Percentiles rank a stretch among this genome's conserved stretches.
Evolutionary conservation across 805 yeast genomes (phyloP).

Genomic region (Zygotorulaspora florentina): DNA sequence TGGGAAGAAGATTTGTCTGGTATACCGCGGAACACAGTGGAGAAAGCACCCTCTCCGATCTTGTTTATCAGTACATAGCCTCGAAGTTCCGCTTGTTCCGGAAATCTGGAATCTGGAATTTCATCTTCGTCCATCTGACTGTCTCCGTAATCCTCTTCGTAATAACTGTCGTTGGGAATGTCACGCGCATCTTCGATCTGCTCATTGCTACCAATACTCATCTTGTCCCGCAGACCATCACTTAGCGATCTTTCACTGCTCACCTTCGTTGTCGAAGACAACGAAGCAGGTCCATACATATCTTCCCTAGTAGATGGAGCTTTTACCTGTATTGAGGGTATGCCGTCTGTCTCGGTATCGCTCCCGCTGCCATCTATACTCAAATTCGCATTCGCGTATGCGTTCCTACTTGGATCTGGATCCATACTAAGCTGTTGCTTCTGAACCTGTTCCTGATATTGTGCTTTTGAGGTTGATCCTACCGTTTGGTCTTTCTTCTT

Average conservation of each 20-base stretch:
- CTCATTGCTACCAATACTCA: slow-evolving; percentile 1
- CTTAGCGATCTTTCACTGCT: slow-evolving; percentile 8
- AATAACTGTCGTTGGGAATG: background rate
- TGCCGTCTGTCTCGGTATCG: background rate
- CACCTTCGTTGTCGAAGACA: slow-evolving; percentile 8
- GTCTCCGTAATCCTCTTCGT: slow-evolving; percentile 17
- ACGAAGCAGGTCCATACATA: slow-evolving; percentile 1
- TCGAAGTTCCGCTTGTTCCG: slow-evolving; percentile 36
- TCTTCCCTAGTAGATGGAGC: background rate
- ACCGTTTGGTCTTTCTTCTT: slow-evolving; percentile 16
- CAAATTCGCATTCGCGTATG: background rate
- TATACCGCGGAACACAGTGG: slow-evolving; percentile 64
- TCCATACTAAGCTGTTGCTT: background rate
- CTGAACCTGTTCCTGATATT: background rate
- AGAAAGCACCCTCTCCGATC: slow-evolving; percentile 82
- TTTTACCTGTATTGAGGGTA: background rate
- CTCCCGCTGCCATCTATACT: background rate
- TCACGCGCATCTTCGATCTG: slow-evolving; percentile 6
- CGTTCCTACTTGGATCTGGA: background rate
- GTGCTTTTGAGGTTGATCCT: background rate
- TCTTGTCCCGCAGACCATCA: slow-evolving; percentile 6
- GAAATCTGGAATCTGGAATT: slow-evolving; percentile 27
- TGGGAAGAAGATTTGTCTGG: slow-evolving; percentile 20
- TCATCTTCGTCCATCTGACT: slow-evolving; percentile 11
- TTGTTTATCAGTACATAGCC: slow-evolving; percentile 42